A percentile compares a stretch with the other conserved stretches of the same genome.
These are phyloP conservation scores for Vitis riparia DNA, from an alignment of 164 flowering plant species.

Conservation along the genomic window DNA sequence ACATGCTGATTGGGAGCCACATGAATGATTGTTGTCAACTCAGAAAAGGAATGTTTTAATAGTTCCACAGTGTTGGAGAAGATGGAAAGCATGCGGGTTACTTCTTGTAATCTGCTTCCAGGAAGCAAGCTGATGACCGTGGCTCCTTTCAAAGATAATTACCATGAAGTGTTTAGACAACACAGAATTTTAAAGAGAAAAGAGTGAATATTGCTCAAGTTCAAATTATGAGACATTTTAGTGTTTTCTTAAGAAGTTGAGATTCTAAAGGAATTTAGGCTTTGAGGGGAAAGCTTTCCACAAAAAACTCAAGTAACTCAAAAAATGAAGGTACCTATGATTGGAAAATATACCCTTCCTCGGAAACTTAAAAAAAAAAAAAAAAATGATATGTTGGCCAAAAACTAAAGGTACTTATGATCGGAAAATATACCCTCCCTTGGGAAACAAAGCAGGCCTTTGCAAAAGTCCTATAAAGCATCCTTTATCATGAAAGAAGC, in stretches of 20 bases:
- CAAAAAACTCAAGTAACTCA: too few relatives aligned
- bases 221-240: background rate
- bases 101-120: conserved; percentile 97
- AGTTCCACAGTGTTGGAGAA: conserved; percentile 50
- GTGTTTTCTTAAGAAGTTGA: background rate
- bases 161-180: background rate
- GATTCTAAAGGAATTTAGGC: too few relatives aligned
- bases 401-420: too few relatives aligned
- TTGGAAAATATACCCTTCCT: too few relatives aligned
- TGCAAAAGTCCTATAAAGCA: background rate
- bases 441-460: background rate
- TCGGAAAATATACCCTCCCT: background rate
- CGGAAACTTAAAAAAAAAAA: too few relatives aligned
- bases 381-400: too few relatives aligned
- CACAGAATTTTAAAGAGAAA: background rate
- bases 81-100: conserved; percentile 78
- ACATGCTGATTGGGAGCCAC: conserved; percentile 83
- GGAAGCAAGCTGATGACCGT: conserved; percentile 77
- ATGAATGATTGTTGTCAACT: conserved; percentile 62
- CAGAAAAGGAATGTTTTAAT: conserved; percentile 46
- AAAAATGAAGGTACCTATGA: too few relatives aligned
- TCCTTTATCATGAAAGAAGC: too few relatives aligned
- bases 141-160: conserved; percentile 47
- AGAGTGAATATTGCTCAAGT: background rate
- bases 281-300: too few relatives aligned